Evolutionary conservation across 768 basidiomycete species (phyloP).

Genomic region (Phylloporus sp.): DNA sequence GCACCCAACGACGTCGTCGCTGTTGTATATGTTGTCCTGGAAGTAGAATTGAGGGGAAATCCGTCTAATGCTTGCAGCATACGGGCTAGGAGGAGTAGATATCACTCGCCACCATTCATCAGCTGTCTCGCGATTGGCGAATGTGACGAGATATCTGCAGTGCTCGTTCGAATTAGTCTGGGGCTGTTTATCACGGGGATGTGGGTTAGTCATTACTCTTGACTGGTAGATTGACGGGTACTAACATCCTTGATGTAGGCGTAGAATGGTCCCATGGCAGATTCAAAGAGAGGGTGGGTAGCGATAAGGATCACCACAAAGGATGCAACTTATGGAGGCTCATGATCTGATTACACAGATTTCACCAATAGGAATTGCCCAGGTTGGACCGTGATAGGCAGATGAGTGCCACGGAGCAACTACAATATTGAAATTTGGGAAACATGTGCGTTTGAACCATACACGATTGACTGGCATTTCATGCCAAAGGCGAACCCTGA

Average conservation of each 20-base stretch:
- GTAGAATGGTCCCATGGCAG: slow-evolving; percentile 1
- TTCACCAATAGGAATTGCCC: too few relatives aligned
- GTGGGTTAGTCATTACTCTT: not conserved
- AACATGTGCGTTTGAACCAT: not conserved
- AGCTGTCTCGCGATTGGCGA: slow-evolving; percentile 5
- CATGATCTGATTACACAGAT: too few relatives aligned
- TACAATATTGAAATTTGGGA: too few relatives aligned
- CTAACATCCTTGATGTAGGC: slow-evolving; percentile 1
- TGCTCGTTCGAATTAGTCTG: not conserved
- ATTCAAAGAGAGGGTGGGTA: not conserved
- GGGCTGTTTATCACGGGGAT: not conserved
- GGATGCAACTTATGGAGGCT: too few relatives aligned
- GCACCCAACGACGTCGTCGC: not conserved
- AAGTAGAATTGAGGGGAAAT: slow-evolving; percentile 1
- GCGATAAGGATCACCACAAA: not conserved
- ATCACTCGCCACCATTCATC: slow-evolving; percentile 28
- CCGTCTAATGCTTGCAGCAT: not conserved
- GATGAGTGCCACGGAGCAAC: too few relatives aligned
- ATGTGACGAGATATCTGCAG: slow-evolving; percentile 16
- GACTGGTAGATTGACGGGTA: not conserved
- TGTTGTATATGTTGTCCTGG: not conserved
- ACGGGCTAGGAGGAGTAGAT: slow-evolving; percentile 11
- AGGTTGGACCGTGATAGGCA: too few relatives aligned
- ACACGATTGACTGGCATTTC: not conserved
- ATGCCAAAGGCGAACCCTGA: too few relatives aligned